Conservation (phyloP, 2,329 filamentous ascomycete species). For the Simplicillium sp. region DNA sequence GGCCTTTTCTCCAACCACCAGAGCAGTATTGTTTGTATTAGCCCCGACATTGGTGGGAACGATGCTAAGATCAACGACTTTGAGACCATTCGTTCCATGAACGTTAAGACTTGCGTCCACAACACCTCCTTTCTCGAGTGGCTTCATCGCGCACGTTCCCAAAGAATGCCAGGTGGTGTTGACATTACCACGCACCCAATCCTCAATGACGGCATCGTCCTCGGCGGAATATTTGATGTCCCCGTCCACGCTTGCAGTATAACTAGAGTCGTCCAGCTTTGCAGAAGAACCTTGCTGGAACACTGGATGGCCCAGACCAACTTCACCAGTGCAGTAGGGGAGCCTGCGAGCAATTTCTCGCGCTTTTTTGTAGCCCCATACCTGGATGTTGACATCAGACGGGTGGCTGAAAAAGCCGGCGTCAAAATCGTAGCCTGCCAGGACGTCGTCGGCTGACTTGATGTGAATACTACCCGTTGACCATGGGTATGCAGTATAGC, state of each 20-base stretch:
- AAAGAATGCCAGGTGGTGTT: conserved; percentile 30
- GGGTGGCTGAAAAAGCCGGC: conserved; percentile 38
- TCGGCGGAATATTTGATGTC: conserved; percentile 34
- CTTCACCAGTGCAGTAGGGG: conserved; percentile 37
- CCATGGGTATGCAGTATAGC: conserved; percentile 49
- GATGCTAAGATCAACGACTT: conserved; percentile 22
- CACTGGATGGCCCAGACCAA: conserved; percentile 27
- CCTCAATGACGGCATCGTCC: conserved; percentile 34
- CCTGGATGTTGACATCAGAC: conserved; percentile 43
- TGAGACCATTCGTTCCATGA: conserved; percentile 27
- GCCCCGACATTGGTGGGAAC: conserved; percentile 27
- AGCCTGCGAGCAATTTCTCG: conserved; percentile 50
- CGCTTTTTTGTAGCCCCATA: conserved; percentile 55
- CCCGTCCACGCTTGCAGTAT: conserved; percentile 20
- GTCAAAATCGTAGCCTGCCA: conserved; percentile 35
- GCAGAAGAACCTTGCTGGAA: conserved; percentile 30
- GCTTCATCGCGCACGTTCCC: conserved; percentile 32
- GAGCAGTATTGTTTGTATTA: conserved; percentile 37
- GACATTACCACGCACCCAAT: conserved; percentile 26
- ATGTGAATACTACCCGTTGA: conserved; percentile 52
- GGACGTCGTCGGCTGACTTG: conserved; percentile 21
- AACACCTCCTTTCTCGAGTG: conserved; percentile 25
- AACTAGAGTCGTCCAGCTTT: conserved; percentile 33
- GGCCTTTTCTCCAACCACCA: conserved; percentile 36
- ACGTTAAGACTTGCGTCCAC: conserved; percentile 30